Conservation (phyloP, 768 basidiomycete genomes). For the Boletus patriciae region DNA sequence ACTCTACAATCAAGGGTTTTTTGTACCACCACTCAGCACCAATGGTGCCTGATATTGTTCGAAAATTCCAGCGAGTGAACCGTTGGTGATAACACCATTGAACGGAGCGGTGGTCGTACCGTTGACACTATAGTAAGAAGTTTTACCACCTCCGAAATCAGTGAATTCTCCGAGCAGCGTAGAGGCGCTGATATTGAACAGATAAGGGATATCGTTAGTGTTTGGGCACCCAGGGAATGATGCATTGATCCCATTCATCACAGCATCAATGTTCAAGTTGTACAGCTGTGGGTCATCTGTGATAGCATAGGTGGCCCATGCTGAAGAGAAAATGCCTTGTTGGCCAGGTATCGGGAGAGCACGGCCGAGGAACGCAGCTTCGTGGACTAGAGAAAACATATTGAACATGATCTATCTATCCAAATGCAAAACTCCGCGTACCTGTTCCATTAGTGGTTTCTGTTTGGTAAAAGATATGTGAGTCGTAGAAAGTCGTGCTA, state of each 20-base stretch:
- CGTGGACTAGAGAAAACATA: conserved; percentile 4
- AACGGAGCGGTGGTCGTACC: conserved; percentile 10
- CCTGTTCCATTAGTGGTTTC: conserved; percentile 11
- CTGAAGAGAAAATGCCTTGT: not conserved
- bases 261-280: not conserved
- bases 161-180: conserved; percentile 3
- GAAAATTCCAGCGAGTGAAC: conserved; percentile 1
- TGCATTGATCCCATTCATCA: not conserved
- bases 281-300: conserved; percentile 9
- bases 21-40: no score
- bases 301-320: conserved; percentile 14
- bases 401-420: no score
- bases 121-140: conserved; percentile 8
- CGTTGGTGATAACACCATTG: not conserved
- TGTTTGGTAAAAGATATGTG: conserved; percentile 14
- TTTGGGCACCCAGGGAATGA: conserved; percentile 9
- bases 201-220: conserved; percentile 1
- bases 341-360: conserved; percentile 1
- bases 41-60: conserved; percentile 3
- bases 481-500: conserved; percentile 12
- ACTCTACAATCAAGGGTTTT: no score
- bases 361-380: conserved; percentile 16
- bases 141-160: conserved; percentile 14
- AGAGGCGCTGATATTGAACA: conserved; percentile 7
- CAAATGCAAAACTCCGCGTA: not conserved